Conservation (phyloP, 78 protist species). For the Ministeria vibrans region DNA sequence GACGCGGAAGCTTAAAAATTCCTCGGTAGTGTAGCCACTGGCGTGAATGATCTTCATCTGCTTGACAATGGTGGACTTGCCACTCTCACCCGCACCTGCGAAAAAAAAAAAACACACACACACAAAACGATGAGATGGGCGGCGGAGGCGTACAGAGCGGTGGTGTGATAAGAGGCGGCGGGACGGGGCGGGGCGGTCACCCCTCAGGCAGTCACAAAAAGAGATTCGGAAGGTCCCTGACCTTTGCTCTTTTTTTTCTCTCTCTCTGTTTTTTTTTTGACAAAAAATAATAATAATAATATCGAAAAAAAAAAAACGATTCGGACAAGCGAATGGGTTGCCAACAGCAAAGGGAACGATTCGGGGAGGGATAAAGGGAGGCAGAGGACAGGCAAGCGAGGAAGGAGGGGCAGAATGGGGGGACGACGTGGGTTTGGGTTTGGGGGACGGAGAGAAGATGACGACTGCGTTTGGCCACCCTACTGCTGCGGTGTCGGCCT, state of each 20-base stretch:
- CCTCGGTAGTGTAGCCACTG: constrained; percentile 68
- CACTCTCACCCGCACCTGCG: constrained; percentile 88
- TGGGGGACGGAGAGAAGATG: too few relatives aligned
- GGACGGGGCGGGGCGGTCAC: neutral
- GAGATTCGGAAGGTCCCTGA: neutral
- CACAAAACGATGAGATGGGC: neutral
- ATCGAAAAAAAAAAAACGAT: too few relatives aligned
- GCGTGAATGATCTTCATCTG: constrained; percentile 81
- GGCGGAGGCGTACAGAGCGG: neutral
- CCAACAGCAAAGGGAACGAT: too few relatives aligned
- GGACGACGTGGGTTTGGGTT: too few relatives aligned
- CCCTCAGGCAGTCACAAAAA: neutral
- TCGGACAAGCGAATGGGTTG: too few relatives aligned
- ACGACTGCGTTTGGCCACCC: neutral
- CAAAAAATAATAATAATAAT: neutral
- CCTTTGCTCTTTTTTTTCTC: neutral
- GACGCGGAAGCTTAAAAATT: constrained; percentile 38
- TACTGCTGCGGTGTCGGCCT: neutral
- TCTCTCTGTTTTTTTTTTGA: neutral
- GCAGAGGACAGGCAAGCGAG: too few relatives aligned
- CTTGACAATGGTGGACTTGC: constrained; percentile 89
- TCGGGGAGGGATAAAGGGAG: too few relatives aligned
- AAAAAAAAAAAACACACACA: neutral
- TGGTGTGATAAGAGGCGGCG: neutral
- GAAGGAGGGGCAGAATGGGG: too few relatives aligned